Evolutionary conservation across 305 asterid species (phyloP), one percentile per base, ranked within the genome.

Genomic region (Solanum aculeatissimum): DNA sequence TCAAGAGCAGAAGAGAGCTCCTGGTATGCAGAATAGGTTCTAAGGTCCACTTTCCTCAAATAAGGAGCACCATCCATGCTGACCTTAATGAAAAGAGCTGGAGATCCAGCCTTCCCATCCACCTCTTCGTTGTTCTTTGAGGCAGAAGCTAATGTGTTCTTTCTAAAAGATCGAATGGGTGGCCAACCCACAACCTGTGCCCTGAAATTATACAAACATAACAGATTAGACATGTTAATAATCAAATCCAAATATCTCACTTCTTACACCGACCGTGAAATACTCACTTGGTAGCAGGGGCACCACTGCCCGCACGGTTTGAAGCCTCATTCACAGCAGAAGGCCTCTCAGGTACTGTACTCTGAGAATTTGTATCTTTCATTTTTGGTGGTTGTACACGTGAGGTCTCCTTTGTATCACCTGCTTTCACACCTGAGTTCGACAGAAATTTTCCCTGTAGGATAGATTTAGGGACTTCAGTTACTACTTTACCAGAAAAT

Each of bases 161-260:
- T 93, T 89, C 92, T 87, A 81, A 86, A 92, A 66, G 91, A 89
- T 85, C 92, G 90, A 79, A 93, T 91, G 16, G 95, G 97, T 42
- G 95, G 97, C 95, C 95, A 93, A 38, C 97, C 97, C 23, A 92
- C 93, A 86, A 93, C 95, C 86, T 93, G 95, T 75, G 95, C 93
- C 92, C 95, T 93, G 92, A 19, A 71, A 86, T 27, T 18, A 80
- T 77, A 21, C 83, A n/a, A 81, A 84, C 43, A 88, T 54, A 55
- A 70, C 23, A 43, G 19, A 83, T 18, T 63, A 60, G 62, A 43
- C 63, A 60, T 10, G 47, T 69, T 40, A 18, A 29, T n/a, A 43
- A 25, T 42, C 58, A 65, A 38, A 32, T 66, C 58, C 47, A 55
- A n/a, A 40, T 19, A 75, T 51, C 85, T 32, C 47, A 32, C 23